Conservation (phyloP, 106 monocot species). For the Allium sativum region DNA sequence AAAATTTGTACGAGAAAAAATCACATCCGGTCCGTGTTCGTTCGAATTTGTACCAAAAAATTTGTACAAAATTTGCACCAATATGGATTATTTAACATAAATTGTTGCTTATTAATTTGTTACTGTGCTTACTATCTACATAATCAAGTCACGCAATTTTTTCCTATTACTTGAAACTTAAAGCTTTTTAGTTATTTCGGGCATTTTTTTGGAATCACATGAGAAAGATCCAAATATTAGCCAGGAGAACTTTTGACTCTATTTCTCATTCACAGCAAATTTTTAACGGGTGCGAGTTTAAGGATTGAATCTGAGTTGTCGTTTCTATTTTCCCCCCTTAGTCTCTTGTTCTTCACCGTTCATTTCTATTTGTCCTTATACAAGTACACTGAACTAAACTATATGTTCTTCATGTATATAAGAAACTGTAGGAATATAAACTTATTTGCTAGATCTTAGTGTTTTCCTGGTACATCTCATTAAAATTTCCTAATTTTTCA, state of each 20-base stretch:
- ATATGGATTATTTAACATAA: no score
- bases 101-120: no score
- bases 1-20: no score
- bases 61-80: no score
- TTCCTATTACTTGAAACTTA: no score
- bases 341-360: neutral
- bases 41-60: no score
- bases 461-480: neutral
- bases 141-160: no score
- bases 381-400: no score
- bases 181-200: neutral
- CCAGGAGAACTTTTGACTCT: neutral
- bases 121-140: no score
- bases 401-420: no score
- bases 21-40: no score
- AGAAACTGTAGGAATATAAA: no score
- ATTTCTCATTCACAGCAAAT: neutral
- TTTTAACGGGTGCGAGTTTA: neutral
- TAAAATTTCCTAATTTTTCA: neutral
- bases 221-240: neutral
- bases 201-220: neutral
- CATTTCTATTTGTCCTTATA: neutral
- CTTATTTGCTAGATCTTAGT: neutral
- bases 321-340: neutral
- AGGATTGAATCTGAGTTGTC: constrained; percentile 6